Evolutionary conservation across 257 asterid genomes (phyloP).

Genomic region (Solanum tarapatanum): DNA sequence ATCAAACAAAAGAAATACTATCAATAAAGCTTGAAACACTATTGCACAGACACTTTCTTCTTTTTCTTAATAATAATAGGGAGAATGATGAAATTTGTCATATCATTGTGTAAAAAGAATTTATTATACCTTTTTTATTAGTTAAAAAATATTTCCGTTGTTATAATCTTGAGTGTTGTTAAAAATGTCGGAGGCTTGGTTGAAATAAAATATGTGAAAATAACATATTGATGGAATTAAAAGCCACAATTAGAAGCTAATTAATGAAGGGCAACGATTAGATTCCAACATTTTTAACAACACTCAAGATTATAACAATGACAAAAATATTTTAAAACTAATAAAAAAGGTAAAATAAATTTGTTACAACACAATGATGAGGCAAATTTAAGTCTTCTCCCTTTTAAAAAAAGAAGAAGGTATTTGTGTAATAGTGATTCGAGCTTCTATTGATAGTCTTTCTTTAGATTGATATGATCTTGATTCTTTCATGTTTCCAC

Average conservation of each 20-base stretch:
- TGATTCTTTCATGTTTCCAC: not conserved
- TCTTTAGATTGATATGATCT: conserved; percentile 22
- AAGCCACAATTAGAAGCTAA: not conserved
- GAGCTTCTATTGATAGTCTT: conserved; percentile 21
- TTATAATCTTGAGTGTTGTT: not conserved
- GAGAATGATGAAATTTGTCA: not conserved
- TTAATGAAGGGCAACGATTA: not conserved
- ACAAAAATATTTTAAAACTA: not conserved
- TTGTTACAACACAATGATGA: not conserved
- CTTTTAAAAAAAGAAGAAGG: not conserved
- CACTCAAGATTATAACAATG: not conserved
- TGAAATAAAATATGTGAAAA: not conserved
- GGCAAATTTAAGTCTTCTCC: not conserved
- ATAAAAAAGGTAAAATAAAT: not conserved
- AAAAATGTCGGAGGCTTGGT: not conserved
- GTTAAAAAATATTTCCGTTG: too few relatives aligned
- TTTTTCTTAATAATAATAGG: not conserved
- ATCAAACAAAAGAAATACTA: conserved; percentile 25
- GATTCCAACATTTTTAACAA: not conserved
- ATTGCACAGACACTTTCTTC: not conserved
- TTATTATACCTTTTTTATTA: not conserved
- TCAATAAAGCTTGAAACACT: conserved; percentile 20
- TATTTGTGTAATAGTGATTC: not conserved
- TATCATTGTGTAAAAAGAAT: not conserved
- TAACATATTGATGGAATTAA: not conserved